phyloP scores from a whole-genome alignment of 345 rosid species.

The Eucalyptus sp. region DNA sequence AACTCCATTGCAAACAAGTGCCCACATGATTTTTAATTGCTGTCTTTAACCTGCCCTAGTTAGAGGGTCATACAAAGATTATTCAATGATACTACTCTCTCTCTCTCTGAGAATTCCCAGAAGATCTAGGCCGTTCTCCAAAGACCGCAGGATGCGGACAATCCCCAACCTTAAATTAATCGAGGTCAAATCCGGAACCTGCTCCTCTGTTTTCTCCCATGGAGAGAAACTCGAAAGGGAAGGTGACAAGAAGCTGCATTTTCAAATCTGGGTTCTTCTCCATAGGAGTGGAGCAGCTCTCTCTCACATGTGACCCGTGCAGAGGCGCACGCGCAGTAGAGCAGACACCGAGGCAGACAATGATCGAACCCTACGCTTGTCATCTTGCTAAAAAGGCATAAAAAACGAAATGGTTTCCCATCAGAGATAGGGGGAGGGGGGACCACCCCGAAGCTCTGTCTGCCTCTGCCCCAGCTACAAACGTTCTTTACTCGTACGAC shows the following conservation, averaged over 20 bases:
- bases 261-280: background rate
- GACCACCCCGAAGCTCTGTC: background rate
- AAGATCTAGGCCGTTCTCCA: background rate
- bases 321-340: conserved; percentile 15
- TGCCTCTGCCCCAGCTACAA: background rate
- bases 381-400: background rate
- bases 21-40: background rate
- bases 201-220: background rate
- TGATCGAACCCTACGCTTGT: background rate
- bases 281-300: conserved; percentile 2
- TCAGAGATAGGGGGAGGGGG: background rate
- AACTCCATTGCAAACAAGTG: background rate
- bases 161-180: background rate
- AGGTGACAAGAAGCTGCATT: conserved; percentile 28
- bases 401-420: background rate
- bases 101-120: background rate
- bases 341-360: background rate
- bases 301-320: conserved; percentile 40
- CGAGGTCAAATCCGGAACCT: background rate
- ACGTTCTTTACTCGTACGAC: background rate
- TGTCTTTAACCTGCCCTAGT: background rate
- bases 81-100: background rate
- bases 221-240: conserved; percentile 1
- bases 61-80: background rate
- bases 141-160: background rate